Evolutionary conservation across 805 yeast genomes (phyloP).

Genomic region (Suhomyces prunicola): DNA sequence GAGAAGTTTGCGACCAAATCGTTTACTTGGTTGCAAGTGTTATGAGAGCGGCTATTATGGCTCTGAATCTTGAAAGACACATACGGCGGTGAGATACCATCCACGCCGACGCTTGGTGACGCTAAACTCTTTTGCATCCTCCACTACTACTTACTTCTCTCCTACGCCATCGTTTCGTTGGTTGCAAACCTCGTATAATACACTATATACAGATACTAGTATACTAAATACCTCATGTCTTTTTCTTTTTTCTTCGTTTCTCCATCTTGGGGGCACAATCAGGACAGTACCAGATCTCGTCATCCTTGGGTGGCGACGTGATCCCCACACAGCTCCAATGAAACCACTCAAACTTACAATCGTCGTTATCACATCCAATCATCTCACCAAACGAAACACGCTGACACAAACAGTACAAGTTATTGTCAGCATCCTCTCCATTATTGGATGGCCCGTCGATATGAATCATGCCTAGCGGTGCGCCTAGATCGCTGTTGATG

Average conservation of each 20-base stretch:
- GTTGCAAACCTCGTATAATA: background rate
- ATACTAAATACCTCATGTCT: conserved; percentile 11
- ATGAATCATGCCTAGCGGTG: conserved; percentile 7
- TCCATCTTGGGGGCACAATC: conserved; percentile 60
- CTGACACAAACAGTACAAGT: conserved; percentile 82
- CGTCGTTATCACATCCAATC: conserved; percentile 93
- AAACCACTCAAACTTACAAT: conserved; percentile 91
- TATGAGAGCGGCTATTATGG: no score
- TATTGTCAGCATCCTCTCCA: conserved; percentile 43
- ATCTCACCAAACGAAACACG: conserved; percentile 92
- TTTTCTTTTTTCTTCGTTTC: conserved; percentile 41
- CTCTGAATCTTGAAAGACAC: no score
- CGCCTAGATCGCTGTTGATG: conserved; percentile 4
- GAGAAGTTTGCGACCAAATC: background rate
- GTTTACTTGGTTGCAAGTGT: no score
- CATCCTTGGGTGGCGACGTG: conserved; percentile 82
- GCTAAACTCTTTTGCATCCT: no score
- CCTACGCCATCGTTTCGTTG: background rate
- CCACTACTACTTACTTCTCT: no score
- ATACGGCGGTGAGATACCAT: no score
- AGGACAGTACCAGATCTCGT: conserved; percentile 84
- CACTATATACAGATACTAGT: background rate
- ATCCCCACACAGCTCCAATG: conserved; percentile 94
- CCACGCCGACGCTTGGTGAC: no score
- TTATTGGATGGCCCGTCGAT: conserved; percentile 26